Base-by-base conservation (phyloP, 2,329 filamentous ascomycete species). In the Cladophialophora immunda region DNA sequence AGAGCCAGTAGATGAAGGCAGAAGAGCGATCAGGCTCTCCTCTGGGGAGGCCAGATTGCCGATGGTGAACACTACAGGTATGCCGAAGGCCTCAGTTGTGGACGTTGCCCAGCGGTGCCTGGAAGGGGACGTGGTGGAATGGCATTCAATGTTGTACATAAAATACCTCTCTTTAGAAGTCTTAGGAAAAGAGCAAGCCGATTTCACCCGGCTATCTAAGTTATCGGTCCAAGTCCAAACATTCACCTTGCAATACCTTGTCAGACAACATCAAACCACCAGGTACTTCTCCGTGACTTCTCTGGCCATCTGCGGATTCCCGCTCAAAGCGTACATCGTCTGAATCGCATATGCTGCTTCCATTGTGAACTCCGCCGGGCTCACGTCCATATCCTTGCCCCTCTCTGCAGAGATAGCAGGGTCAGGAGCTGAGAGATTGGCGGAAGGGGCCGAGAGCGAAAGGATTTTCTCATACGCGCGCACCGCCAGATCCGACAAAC, bases 261-360 rank as follows among this genome's bases (percentile, higher is more conserved):
- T 11, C 17, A 11, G 30, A 22, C 22, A 4, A 13, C 13, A 27
- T 66, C 68, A 85, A 67, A 87, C 76, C 54, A 86, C 82, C 65
- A 90, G 77, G 78, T 84, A 91, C 72, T 83, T 80, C 68, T 87
- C 83, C 4, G 89, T 89, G 58, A 94, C 78, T 29, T 78, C 80
- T 75, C 82, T 84, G 11, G 90, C 90, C 15, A 85, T 83, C 64
- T 83, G 80, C 17, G 84, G 75, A 76, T 93, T 89, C 15, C 90
- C 91, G 62, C 84, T 84, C 53, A 89, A 79, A 13, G 86, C 83
- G 75, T 90, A 90, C 58, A 93, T 86, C 32, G 82, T 86, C 77
- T 92, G 87, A 70, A 94, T 78, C 32, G 91, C 91, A 78, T 89
- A 89, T n/a, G 92, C 91, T 17, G 91, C 90, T 76, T 94, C 91